Evolutionary conservation across 139 green algal genomes (phyloP).

Genomic region (Chloropicon primus): DNA sequence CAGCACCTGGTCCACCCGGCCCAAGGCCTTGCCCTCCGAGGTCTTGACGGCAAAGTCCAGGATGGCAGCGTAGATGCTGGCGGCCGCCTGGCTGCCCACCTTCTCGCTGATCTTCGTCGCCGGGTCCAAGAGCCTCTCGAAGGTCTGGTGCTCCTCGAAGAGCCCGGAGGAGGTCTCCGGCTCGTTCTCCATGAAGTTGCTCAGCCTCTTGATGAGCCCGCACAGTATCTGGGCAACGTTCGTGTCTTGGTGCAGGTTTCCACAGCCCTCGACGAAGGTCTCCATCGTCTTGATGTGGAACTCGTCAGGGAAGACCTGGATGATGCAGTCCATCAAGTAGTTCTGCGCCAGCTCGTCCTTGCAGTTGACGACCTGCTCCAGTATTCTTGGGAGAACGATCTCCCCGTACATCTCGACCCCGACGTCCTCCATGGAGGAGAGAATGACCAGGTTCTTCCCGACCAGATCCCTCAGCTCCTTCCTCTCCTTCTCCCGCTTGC

Average conservation of each 20-base stretch:
- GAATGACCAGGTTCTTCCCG: conserved; percentile 91
- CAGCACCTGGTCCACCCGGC: conserved; percentile 2
- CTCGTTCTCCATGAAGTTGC: background rate
- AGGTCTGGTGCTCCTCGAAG: background rate
- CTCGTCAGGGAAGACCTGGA: conserved; percentile 79
- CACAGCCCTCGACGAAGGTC: conserved; percentile 61
- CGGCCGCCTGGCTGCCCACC: background rate
- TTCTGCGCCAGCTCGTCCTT: conserved; percentile 94
- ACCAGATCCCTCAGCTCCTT: conserved; percentile 87
- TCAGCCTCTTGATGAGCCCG: background rate
- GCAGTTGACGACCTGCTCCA: conserved; percentile 82
- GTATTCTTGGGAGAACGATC: conserved; percentile 38
- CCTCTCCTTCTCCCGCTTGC: conserved; percentile 62
- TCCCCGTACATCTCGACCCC: conserved; percentile 67
- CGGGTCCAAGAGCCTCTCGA: background rate
- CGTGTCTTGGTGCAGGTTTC: conserved; percentile 52
- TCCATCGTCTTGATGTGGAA: conserved; percentile 88
- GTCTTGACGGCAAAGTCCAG: background rate
- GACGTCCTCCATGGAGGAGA: conserved; percentile 87
- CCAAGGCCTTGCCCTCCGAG: background rate
- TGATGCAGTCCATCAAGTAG: conserved; percentile 94
- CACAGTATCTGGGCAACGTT: background rate
- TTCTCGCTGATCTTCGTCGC: background rate
- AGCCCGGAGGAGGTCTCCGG: background rate
- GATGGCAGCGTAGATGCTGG: background rate